Evolutionary conservation across 352 stramenopile genomes (phyloP).

Genomic region (Phytophthora fragariaefolia): DNA sequence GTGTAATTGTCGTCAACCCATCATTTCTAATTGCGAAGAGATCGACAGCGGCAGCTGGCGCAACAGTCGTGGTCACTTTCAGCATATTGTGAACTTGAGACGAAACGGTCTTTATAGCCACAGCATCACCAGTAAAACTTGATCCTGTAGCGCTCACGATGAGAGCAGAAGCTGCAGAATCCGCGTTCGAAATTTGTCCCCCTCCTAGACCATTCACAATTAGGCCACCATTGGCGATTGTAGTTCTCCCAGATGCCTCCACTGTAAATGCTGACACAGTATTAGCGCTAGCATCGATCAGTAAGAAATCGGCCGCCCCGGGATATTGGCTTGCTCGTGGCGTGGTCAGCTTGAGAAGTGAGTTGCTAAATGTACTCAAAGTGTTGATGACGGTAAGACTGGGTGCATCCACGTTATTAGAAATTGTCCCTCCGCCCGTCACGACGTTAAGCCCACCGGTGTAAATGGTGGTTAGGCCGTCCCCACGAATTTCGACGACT

Average conservation of each 20-base stretch:
- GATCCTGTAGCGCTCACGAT: conserved; percentile 33
- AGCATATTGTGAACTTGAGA: conserved; percentile 55
- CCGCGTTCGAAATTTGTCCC: conserved; percentile 40
- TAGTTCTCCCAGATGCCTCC: conserved; percentile 58
- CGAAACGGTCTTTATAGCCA: conserved; percentile 49
- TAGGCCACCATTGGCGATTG: conserved; percentile 50
- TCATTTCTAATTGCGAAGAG: conserved; percentile 57
- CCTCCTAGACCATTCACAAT: conserved; percentile 44
- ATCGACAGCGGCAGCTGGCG: conserved; percentile 14
- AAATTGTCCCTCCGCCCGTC: conserved; percentile 51
- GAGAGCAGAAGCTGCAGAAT: conserved; percentile 32
- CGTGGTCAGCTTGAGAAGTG: conserved; percentile 35
- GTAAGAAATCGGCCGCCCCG: conserved; percentile 35
- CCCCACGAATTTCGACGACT: conserved; percentile 50
- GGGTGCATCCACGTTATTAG: conserved; percentile 24
- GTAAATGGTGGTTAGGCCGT: conserved; percentile 57
- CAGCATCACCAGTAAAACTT: conserved; percentile 44
- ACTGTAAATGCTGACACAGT: conserved; percentile 44
- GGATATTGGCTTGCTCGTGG: conserved; percentile 36
- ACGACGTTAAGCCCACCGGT: conserved; percentile 46
- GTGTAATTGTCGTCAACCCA: conserved; percentile 53
- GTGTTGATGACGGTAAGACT: conserved; percentile 42
- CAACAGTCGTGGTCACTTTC: conserved; percentile 32
- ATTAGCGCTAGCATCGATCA: conserved; percentile 47
- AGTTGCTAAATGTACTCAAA: conserved; percentile 32